Percentiles rank a stretch among this genome's conserved stretches.
Evolutionary conservation across 2,329 filamentous ascomycete genomes (phyloP).

Genomic region (Dryadomyces quercivorus): DNA sequence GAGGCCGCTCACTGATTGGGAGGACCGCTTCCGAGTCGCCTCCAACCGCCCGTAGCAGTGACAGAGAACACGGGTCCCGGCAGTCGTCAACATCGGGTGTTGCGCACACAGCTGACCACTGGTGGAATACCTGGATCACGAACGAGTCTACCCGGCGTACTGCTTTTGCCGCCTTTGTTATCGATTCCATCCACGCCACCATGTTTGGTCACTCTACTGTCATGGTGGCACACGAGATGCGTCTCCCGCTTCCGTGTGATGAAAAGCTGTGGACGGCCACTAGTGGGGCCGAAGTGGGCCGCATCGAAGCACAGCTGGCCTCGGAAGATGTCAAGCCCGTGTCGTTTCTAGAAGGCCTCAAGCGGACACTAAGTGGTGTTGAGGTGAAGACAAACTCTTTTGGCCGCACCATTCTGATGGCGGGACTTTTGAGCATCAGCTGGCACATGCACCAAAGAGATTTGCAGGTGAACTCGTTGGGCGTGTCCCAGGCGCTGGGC

Average conservation of each 20-base stretch:
- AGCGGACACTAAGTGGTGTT: constrained; percentile 75
- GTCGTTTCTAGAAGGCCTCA: constrained; percentile 82
- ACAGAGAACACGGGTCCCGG: constrained; percentile 39
- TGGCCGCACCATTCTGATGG: constrained; percentile 86
- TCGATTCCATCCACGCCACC: constrained; percentile 91
- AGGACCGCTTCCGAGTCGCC: constrained; percentile 76
- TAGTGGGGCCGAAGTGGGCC: constrained; percentile 73
- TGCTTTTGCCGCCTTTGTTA: constrained; percentile 86
- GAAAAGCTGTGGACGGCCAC: constrained; percentile 87
- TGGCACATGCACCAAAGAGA: constrained; percentile 98
- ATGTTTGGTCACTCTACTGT: constrained; percentile 97
- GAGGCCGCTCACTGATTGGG: constrained; percentile 82
- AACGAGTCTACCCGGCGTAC: constrained; percentile 82
- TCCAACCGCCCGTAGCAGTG: constrained; percentile 60
- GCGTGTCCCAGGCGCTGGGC: constrained; percentile 59
- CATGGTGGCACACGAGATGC: constrained; percentile 95
- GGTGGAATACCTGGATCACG: constrained; percentile 94
- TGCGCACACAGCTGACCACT: constrained; percentile 67
- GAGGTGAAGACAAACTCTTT: constrained; percentile 86
- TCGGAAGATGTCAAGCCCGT: constrained; percentile 74
- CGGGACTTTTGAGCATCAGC: constrained; percentile 80
- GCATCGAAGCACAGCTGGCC: constrained; percentile 68
- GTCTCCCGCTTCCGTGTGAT: constrained; percentile 81
- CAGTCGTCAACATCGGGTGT: constrained; percentile 49
- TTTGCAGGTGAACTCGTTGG: constrained; percentile 79